Base-by-base conservation (phyloP, 2,329 filamentous ascomycete genomes). In the Microsporum audouinii region DNA sequence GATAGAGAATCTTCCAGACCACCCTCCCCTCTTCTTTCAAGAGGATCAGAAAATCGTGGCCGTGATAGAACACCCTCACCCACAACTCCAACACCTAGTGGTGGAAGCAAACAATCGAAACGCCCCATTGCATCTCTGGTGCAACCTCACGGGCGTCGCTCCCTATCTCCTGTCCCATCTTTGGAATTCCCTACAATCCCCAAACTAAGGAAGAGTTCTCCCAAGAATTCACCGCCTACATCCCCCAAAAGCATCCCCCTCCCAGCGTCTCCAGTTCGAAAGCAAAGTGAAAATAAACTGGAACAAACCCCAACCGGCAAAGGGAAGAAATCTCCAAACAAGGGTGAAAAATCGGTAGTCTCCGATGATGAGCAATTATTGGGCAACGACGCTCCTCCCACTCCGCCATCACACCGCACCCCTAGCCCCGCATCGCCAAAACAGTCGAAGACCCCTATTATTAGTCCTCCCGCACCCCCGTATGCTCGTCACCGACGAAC, bases 401-500 rank as follows among this genome's bases (percentile, higher is more conserved):
- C 70, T 12, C 74, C 79, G 17, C 78, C 80, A 31, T 78, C 78
- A 57, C 80, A 82, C 70, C 76, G 79, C 59, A 77, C 78, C n/a
- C 75, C 78, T n/a, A 82, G 78, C 65, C 77, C 79, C 53, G 67
- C 71, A 14, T 59, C 63, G 8, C 65, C 64, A 56, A 69, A 71
- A 3, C 75, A 76, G 10, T 67, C 75, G 12, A 80, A 77, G 62
- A 71, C 76, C 68, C 74, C 77, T 63, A 61, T 79, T 71, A 66
- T 85, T 72, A 70, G 78, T 69, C 69, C 85, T 77, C 67, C 72
- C 67, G 66, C 74, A 61, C 68, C 76, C 64, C 71, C 75, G 71
- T 68, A 72, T 67, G 66, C 72, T 71, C 65, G 79, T 72, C 72
- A 87, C 69, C 84, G 91, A 51, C 84, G 91, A 17, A 88, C 85